A percentile compares a stretch with the other conserved stretches of the same genome.
Conservation (phyloP, 192 early-diverging fungal genomes). For the Cetraspora pellucida region DNA sequence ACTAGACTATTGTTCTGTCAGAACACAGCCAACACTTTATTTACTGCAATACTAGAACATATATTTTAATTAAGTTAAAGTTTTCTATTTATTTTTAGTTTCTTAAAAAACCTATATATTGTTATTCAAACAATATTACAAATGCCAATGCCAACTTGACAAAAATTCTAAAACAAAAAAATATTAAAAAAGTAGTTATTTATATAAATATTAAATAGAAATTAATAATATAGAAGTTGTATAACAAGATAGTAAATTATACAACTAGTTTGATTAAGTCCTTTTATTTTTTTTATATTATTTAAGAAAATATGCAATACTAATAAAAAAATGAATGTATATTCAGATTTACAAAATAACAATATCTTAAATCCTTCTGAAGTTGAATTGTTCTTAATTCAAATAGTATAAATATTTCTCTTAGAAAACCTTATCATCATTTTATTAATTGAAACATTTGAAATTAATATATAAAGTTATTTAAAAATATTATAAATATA, state of each 20-base stretch:
- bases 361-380: no score
- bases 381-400: neutral
- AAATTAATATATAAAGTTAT: neutral
- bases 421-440: neutral
- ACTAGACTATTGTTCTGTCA: conserved; percentile 37
- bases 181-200: conserved; percentile 35
- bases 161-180: conserved; percentile 33
- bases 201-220: conserved; percentile 37
- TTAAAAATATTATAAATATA: neutral
- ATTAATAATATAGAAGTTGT: conserved; percentile 1
- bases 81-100: conserved; percentile 20
- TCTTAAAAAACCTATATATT: neutral
- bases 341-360: no score
- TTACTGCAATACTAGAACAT: conserved; percentile 16
- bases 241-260: neutral
- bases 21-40: conserved; percentile 27
- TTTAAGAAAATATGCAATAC: no score
- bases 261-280: no score
- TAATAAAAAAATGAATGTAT: no score
- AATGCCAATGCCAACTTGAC: conserved; percentile 24
- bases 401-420: neutral
- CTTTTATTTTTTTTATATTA: no score
- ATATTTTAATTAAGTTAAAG: conserved; percentile 25
- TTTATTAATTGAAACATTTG: neutral
- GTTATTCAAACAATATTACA: conserved; percentile 33